phyloP scores from a whole-genome alignment of 169 alveolate species.

The Plasmodium falciparum region DNA sequence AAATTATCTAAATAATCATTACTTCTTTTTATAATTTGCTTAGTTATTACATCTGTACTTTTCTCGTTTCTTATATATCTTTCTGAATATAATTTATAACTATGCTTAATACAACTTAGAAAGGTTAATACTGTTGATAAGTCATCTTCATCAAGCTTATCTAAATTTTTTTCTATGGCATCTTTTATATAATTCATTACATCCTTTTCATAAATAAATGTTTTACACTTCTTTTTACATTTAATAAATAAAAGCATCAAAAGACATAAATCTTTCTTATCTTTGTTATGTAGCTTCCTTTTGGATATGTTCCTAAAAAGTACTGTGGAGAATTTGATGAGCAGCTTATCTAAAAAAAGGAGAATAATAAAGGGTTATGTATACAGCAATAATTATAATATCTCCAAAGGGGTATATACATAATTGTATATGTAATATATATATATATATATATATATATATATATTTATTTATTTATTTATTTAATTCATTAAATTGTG shows the following conservation, averaged over 20 bases:
- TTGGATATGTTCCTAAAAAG: slow-evolving; percentile 23
- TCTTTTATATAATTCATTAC: slow-evolving; percentile 31
- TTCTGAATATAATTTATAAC: slow-evolving; percentile 32
- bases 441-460: not conserved
- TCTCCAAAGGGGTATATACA: not conserved
- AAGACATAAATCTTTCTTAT: slow-evolving; percentile 51
- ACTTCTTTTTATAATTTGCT: slow-evolving; percentile 32
- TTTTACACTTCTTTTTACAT: slow-evolving; percentile 46
- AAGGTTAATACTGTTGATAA: slow-evolving; percentile 58
- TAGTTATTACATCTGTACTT: slow-evolving; percentile 10
- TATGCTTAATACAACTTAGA: slow-evolving; percentile 24
- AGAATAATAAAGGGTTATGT: not conserved
- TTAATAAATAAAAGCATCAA: slow-evolving; percentile 38
- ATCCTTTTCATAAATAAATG: slow-evolving; percentile 21
- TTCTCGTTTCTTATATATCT: slow-evolving; percentile 18
- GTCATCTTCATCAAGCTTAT: slow-evolving; percentile 56
- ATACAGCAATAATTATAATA: too few relatives aligned
- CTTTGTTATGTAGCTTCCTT: not conserved
- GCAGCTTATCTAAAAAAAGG: slow-evolving; percentile 29
- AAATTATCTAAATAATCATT: slow-evolving; percentile 50
- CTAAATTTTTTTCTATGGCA: slow-evolving; percentile 49
- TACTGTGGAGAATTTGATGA: slow-evolving; percentile 28
- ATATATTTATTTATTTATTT: slow-evolving; percentile 6
- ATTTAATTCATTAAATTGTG: not conserved
- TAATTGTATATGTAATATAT: slow-evolving; percentile 1